A percentile compares a stretch with the other conserved stretches of the same genome.
Conservation (phyloP, 2,329 filamentous ascomycete genomes). For the Diaporthe citriasiana region DNA sequence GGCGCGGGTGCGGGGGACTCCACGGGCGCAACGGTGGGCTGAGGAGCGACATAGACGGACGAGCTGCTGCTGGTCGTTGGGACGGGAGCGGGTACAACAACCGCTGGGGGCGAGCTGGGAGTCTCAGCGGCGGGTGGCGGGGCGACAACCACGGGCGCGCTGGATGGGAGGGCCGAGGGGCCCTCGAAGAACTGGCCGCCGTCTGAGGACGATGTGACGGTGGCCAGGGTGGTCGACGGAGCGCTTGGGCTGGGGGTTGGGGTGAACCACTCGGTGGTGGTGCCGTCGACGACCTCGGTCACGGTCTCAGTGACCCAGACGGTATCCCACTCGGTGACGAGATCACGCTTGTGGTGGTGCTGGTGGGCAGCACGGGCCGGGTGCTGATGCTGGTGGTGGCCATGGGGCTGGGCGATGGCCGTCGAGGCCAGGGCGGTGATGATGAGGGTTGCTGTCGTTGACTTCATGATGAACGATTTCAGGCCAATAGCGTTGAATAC, state of each 20-base stretch:
- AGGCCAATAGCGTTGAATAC: constrained; percentile 8
- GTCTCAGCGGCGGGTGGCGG: constrained; percentile 32
- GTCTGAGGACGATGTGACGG: constrained; percentile 45
- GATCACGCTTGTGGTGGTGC: constrained; percentile 57
- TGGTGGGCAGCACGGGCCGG: constrained; percentile 51
- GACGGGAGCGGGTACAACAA: constrained; percentile 44
- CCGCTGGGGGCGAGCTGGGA: constrained; percentile 20
- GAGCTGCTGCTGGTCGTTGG: constrained; percentile 48
- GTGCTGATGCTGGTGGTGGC: constrained; percentile 52
- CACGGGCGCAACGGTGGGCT: constrained; percentile 47
- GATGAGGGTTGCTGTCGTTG: constrained; percentile 52
- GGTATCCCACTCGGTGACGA: constrained; percentile 61
- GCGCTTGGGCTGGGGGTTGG: constrained; percentile 48
- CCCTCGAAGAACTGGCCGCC: constrained; percentile 52
- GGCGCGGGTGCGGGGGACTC: constrained; percentile 30
- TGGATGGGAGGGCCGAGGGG: constrained; percentile 39
- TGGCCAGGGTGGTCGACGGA: constrained; percentile 44
- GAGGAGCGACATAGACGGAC: constrained; percentile 44
- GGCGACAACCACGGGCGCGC: constrained; percentile 49
- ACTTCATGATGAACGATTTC: constrained; percentile 57
- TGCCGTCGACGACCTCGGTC: constrained; percentile 63
- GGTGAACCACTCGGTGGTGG: constrained; percentile 61
- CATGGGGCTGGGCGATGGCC: constrained; percentile 66
- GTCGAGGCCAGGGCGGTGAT: constrained; percentile 60
- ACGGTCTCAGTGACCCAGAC: constrained; percentile 67